Evolutionary conservation across 2,329 filamentous ascomycete species (phyloP).

Genomic region (Sclerotinia trifoliorum): DNA sequence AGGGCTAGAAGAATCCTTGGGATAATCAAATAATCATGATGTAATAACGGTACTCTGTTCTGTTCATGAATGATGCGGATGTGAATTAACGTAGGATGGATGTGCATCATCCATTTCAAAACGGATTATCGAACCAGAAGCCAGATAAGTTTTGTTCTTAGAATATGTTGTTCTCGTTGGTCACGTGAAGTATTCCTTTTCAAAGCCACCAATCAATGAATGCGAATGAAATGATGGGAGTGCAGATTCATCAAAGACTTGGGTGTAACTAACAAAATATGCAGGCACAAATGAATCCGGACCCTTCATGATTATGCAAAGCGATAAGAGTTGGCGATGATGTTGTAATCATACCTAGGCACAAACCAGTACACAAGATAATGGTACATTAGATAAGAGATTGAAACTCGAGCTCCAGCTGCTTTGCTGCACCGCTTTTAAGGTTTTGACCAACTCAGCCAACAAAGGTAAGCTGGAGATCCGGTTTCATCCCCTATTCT

Average conservation of each 20-base stretch:
- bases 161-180: neutral
- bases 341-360: neutral
- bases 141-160: neutral
- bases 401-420: neutral
- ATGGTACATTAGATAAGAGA: constrained; percentile 2
- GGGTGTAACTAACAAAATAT: neutral
- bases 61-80: neutral
- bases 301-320: constrained; percentile 13
- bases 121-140: no score
- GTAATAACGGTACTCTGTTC: neutral
- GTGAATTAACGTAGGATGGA: no score
- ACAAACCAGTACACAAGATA: neutral
- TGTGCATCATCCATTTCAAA: neutral
- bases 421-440: neutral
- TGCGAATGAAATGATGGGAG: neutral
- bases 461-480: neutral
- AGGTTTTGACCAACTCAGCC: constrained; percentile 6
- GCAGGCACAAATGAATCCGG: constrained; percentile 16
- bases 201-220: neutral
- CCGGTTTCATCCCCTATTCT: constrained; percentile 14
- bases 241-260: neutral
- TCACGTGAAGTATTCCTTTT: neutral
- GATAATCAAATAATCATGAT: neutral
- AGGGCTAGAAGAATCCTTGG: neutral
- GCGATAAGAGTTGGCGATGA: constrained; percentile 16